A percentile compares a stretch with the other conserved stretches of the same genome.
Conservation (phyloP, 139 green algal genomes). For the Asterochloris erici region DNA sequence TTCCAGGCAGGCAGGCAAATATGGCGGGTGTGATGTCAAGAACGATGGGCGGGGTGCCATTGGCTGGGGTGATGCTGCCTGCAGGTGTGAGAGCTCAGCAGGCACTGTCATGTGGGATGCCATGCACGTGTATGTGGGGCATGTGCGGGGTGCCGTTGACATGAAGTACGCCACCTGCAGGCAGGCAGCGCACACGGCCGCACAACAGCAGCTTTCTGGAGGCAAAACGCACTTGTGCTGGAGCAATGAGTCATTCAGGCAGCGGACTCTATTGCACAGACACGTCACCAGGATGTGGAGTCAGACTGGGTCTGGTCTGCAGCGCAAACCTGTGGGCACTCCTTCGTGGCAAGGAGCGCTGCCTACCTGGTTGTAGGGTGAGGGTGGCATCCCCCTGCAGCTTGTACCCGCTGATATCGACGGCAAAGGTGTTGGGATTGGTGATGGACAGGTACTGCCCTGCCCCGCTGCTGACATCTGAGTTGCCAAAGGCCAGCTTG, state of each 20-base stretch:
- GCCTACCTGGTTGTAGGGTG: constrained; percentile 38
- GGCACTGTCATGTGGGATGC: too few species aligned
- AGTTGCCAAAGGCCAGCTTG: constrained; percentile 23
- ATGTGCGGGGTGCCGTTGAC: too few species aligned
- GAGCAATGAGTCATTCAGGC: background rate
- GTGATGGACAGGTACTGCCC: constrained; percentile 45
- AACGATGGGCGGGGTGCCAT: too few species aligned
- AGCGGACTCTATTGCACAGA: too few species aligned
- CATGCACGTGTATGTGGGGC: too few species aligned
- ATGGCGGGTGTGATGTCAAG: too few species aligned
- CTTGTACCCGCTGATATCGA: constrained; percentile 68
- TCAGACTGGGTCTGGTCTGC: background rate
- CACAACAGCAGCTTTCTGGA: background rate
- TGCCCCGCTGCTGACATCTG: background rate
- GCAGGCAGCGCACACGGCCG: background rate
- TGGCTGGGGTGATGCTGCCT: too few species aligned
- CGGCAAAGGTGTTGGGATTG: constrained; percentile 50
- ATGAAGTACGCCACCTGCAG: too few species aligned
- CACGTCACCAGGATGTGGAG: background rate
- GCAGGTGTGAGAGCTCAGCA: too few species aligned
- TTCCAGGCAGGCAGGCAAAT: too few species aligned
- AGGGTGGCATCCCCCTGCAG: constrained; percentile 32
- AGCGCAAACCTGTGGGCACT: background rate
- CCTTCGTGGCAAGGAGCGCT: background rate
- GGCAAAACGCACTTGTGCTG: background rate